Evolutionary conservation across 306 rosid species (phyloP).

Genomic region (Malus domestica): DNA sequence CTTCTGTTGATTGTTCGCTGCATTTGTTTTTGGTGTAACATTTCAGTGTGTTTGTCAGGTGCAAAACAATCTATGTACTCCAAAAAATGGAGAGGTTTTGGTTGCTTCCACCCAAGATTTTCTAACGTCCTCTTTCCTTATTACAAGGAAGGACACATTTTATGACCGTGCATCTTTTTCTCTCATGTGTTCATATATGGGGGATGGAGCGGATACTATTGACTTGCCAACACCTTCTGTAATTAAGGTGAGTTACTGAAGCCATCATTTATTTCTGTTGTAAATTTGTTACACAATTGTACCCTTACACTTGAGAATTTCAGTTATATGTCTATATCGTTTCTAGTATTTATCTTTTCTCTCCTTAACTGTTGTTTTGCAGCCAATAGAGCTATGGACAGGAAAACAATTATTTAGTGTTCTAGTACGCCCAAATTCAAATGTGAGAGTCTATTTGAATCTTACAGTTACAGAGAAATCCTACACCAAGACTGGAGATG

Average conservation of each 20-base stretch:
- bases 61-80: slow-evolving; percentile 93
- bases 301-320: not conserved
- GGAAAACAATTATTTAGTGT: slow-evolving; percentile 88
- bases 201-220: slow-evolving; percentile 70
- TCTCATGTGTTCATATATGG: slow-evolving; percentile 85
- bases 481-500: slow-evolving; percentile 47
- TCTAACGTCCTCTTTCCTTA: slow-evolving; percentile 86
- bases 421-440: slow-evolving; percentile 77
- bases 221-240: slow-evolving; percentile 95
- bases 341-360: not conserved
- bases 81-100: slow-evolving; percentile 92
- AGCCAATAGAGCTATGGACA: slow-evolving; percentile 98
- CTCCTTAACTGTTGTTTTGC: slow-evolving; percentile 22
- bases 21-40: slow-evolving; percentile 4
- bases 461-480: slow-evolving; percentile 76
- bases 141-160: slow-evolving; percentile 88
- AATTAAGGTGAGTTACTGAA: slow-evolving; percentile 53
- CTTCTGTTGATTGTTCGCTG: not conserved
- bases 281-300: not conserved
- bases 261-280: not conserved
- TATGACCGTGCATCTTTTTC: slow-evolving; percentile 90
- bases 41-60: slow-evolving; percentile 49
- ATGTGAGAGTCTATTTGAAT: slow-evolving; percentile 68
- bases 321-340: not conserved
- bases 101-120: slow-evolving; percentile 99